A percentile compares a stretch with the other conserved stretches of the same genome.
Evolutionary conservation across 768 basidiomycete genomes (phyloP).

Genomic region (Pleurotus ostreatus): DNA sequence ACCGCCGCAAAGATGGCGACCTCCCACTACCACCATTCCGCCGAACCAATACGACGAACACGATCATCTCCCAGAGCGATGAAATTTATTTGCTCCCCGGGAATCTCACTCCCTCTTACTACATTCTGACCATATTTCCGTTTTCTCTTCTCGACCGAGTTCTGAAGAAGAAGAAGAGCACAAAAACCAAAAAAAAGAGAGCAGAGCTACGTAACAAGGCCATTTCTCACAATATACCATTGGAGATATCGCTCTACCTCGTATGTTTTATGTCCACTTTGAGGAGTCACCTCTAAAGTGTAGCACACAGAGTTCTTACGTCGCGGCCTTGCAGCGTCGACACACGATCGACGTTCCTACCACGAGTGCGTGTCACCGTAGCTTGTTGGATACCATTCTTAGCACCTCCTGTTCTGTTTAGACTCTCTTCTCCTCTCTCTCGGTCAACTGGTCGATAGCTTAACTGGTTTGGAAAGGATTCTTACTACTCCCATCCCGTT

Average conservation of each 20-base stretch:
- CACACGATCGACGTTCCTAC: slow-evolving; percentile 59
- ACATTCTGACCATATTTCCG: slow-evolving; percentile 63
- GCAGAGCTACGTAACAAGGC: slow-evolving; percentile 43
- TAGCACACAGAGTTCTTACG: slow-evolving; percentile 55
- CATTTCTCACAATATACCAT: slow-evolving; percentile 58
- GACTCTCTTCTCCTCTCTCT: slow-evolving; percentile 45
- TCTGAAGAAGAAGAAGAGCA: slow-evolving; percentile 45
- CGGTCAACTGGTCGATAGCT: slow-evolving; percentile 54
- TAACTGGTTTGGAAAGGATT: slow-evolving; percentile 70
- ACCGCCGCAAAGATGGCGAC: neutral
- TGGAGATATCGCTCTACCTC: slow-evolving; percentile 67
- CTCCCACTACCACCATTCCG: neutral
- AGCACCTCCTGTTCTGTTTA: slow-evolving; percentile 16
- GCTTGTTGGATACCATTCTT: neutral
- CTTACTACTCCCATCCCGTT: slow-evolving; percentile 76
- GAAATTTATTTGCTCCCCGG: slow-evolving; percentile 50
- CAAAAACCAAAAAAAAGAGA: slow-evolving; percentile 51
- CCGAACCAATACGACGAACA: slow-evolving; percentile 18
- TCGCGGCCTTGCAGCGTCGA: slow-evolving; percentile 54
- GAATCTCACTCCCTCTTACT: slow-evolving; percentile 53
- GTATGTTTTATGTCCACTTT: slow-evolving; percentile 28
- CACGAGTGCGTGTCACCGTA: slow-evolving; percentile 37
- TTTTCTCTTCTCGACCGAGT: slow-evolving; percentile 54
- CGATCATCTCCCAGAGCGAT: slow-evolving; percentile 34
- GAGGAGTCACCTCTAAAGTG: neutral